phyloP scores from a whole-genome alignment of 371 early-diverging fungal genomes.

The Capillidium rhysosporum region DNA sequence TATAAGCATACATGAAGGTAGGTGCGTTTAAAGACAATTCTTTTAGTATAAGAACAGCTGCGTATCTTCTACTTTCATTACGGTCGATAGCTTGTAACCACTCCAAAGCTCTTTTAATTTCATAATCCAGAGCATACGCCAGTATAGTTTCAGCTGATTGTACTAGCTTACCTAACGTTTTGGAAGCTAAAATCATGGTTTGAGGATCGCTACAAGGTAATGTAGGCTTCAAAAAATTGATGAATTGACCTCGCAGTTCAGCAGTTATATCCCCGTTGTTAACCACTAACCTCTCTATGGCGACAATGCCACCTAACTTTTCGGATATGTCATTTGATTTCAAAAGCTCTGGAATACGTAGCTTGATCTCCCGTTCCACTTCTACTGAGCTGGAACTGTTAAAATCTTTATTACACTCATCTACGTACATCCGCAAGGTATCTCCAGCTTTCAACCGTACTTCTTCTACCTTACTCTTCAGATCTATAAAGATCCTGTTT shows the following conservation, averaged over 20 bases:
- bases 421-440: neutral
- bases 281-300: constrained; percentile 62
- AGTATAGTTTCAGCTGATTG: constrained; percentile 55
- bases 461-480: constrained; percentile 5
- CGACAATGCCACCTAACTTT: constrained; percentile 11
- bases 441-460: constrained; percentile 5
- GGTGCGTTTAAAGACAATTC: constrained; percentile 70
- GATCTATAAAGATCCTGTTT: neutral
- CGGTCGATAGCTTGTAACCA: constrained; percentile 70
- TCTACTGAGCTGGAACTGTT: neutral
- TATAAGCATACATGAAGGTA: constrained; percentile 64
- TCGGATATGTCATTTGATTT: constrained; percentile 9
- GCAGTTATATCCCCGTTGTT: constrained; percentile 72
- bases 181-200: constrained; percentile 64
- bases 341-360: constrained; percentile 10
- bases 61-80: constrained; percentile 56
- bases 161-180: constrained; percentile 56
- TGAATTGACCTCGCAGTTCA: constrained; percentile 55
- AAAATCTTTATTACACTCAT: neutral
- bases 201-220: constrained; percentile 65
- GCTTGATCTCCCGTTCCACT: constrained; percentile 7
- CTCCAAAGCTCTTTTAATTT: constrained; percentile 73
- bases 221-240: constrained; percentile 66
- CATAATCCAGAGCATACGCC: constrained; percentile 68
- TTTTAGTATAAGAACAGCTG: constrained; percentile 70